Base-by-base conservation (phyloP, 441 rosid genomes). In the Capsella rubella region DNA sequence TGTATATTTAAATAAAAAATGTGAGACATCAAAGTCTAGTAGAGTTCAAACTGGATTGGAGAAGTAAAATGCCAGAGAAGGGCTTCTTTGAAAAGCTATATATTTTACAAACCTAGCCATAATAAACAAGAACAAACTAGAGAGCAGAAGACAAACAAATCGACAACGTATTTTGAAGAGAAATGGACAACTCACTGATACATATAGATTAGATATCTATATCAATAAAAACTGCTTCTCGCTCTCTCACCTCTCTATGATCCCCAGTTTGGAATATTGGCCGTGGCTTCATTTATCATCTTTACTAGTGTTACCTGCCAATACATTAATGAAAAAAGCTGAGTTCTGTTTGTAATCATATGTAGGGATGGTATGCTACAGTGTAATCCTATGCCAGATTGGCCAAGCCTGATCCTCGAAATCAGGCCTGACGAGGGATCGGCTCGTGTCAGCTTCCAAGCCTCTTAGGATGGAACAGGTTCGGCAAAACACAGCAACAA, bases 261-360 rank as follows among this genome's bases (percentile, higher is more conserved):
- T 14, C 81, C 89, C 96, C 97, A 92, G 39, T 87, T 88, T 50
- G 90, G 97, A 73, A 87, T 88, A 75, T 84, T 92, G 34, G 92
- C 80, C 0, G 96, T 92, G 51, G 97, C 97, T 84, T 92, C 97
- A 34, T 92, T 92, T 52, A 90, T 86, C 97, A 92, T 92, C 80
- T 87, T 90, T 77, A 92, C 96, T 78, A 92, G 61, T 54, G 94
- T 90, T 56, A 88, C 96, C 96, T 92, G 87, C 77, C 64, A 77
- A 57, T 42, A 77, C 51, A 71, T 8, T 10, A 69, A 14, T 63
- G 53, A 35, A 45, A 29, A 31, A 37, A 62, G 27, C 58, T 76
- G 14, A 75, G 35, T 10, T 60, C 12, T 42, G 47, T 42, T 67
- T 66, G 54, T 66, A 50, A 43, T 31, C 49, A 57, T 34, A 35